These are phyloP conservation scores for Cytospora piceae DNA, from an alignment of 2,329 filamentous ascomycete species.

Conservation along the genomic window DNA sequence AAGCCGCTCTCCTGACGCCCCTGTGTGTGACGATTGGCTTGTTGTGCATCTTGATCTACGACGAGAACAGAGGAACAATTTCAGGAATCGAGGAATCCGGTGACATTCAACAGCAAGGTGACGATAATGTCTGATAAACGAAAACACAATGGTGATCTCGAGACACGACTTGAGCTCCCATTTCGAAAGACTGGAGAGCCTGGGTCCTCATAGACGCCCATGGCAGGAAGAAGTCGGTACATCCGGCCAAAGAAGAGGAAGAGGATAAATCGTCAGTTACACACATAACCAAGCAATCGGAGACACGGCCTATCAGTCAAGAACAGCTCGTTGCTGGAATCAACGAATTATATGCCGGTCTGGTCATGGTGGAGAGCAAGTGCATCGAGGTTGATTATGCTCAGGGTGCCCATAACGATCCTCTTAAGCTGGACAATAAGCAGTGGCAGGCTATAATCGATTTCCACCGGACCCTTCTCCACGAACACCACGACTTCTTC, in stretches of 20 bases:
- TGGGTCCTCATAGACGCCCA: no score
- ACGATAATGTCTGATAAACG: background rate
- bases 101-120: background rate
- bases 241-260: background rate
- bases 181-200: background rate
- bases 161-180: background rate
- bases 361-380: conserved; percentile 84
- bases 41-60: background rate
- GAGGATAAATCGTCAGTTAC: background rate
- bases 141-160: background rate
- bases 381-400: conserved; percentile 81
- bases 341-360: conserved; percentile 78
- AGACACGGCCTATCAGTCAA: conserved; percentile 72
- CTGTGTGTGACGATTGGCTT: background rate
- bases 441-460: conserved; percentile 87
- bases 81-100: background rate
- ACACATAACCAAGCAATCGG: conserved; percentile 52
- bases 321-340: conserved; percentile 82
- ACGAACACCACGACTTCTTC: conserved; percentile 87
- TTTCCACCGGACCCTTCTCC: conserved; percentile 76
- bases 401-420: conserved; percentile 51
- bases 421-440: conserved; percentile 58
- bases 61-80: background rate
- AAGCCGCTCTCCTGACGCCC: background rate
- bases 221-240: no score